Evolutionary conservation across 441 rosid species (phyloP), one percentile per base, ranked within the genome.

Genomic region (Rhodomyrtus psidioides): DNA sequence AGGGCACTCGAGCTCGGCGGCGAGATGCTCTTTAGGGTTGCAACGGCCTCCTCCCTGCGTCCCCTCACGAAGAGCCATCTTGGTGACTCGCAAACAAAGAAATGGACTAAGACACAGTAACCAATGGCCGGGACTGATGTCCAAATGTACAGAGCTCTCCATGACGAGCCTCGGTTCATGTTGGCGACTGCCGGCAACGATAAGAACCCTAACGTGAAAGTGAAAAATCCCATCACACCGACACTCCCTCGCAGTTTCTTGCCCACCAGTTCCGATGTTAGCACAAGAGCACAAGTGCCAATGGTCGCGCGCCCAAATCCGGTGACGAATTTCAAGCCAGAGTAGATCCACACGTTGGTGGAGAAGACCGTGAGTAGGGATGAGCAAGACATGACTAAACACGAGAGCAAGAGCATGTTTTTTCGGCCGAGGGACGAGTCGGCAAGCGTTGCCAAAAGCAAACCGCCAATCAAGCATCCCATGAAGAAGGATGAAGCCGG

Each of bases 381-480:
- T 65, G 76, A 65, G 76, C 76, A 65, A 65, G 46, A 65, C 44
- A 65, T 65, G 46, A 19, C 76, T 1, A 62, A 55, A 62, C 75
- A 94, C 0, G 95, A 91, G 51, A 94, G 88, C 30, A 94, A 82
- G 74, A 96, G 90, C 94, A 93, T 88, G 76, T 94, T 96, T 84
- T 93, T 95, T 81, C 98, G 95, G 59, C 98, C 98, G 0, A 94
- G 89, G 1, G 91, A 88, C 9, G 98, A 92, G 85, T 96, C 98
- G 1, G 97, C 97, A 1, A 96, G 87, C 2, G 98, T 91, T 9
- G 97, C 91, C 0, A 95, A 89, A 75, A 89, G 23, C 30, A 94
- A 44, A 26, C 98, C 98, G 1, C 98, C 98, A 16, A 86, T 65
- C 6, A 96, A 84, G 86, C 96, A 95, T 8, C 98, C 98, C 62